These are phyloP conservation scores for Debaryomyces robertsiae DNA, from an alignment of 1,139 yeast species.

Conservation along the genomic window DNA sequence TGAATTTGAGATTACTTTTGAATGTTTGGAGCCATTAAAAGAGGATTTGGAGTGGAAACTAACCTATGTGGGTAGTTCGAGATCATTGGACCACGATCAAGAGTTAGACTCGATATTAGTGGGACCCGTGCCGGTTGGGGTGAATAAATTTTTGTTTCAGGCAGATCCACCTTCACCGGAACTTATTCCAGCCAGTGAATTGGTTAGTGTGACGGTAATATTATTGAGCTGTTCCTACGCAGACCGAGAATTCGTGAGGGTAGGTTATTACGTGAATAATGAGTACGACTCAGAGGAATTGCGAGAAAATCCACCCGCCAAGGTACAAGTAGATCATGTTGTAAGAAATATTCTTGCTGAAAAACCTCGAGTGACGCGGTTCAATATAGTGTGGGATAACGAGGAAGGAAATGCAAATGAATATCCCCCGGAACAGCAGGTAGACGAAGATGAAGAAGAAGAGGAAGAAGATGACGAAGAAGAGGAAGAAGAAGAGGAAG, in stretches of 20 bases:
- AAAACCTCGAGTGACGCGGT: slow-evolving; percentile 95
- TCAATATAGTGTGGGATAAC: slow-evolving; percentile 92
- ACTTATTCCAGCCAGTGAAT: slow-evolving; percentile 90
- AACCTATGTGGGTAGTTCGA: slow-evolving; percentile 93
- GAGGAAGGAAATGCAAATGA: slow-evolving; percentile 65
- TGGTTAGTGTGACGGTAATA: slow-evolving; percentile 93
- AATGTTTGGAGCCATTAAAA: slow-evolving; percentile 88
- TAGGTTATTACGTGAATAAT: slow-evolving; percentile 95
- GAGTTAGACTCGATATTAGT: slow-evolving; percentile 92
- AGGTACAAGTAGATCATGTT: slow-evolving; percentile 92
- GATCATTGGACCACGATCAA: slow-evolving; percentile 93
- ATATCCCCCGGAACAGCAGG: slow-evolving; percentile 63
- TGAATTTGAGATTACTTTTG: slow-evolving; percentile 95
- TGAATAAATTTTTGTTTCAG: slow-evolving; percentile 85
- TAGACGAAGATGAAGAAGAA: slow-evolving; percentile 55
- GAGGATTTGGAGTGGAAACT: slow-evolving; percentile 97
- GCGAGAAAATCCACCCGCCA: slow-evolving; percentile 90
- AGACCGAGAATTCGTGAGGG: slow-evolving; percentile 92
- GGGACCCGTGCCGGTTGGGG: slow-evolving; percentile 98
- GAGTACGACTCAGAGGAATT: slow-evolving; percentile 93
- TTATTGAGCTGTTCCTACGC: slow-evolving; percentile 89
- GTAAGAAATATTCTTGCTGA: slow-evolving; percentile 94
- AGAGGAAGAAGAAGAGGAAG: slow-evolving; percentile 58
- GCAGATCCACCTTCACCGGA: slow-evolving; percentile 98
- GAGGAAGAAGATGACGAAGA: slow-evolving; percentile 59